Evolutionary conservation across 2,329 filamentous ascomycete species (phyloP).

Genomic region (Fusarium goolgardi): DNA sequence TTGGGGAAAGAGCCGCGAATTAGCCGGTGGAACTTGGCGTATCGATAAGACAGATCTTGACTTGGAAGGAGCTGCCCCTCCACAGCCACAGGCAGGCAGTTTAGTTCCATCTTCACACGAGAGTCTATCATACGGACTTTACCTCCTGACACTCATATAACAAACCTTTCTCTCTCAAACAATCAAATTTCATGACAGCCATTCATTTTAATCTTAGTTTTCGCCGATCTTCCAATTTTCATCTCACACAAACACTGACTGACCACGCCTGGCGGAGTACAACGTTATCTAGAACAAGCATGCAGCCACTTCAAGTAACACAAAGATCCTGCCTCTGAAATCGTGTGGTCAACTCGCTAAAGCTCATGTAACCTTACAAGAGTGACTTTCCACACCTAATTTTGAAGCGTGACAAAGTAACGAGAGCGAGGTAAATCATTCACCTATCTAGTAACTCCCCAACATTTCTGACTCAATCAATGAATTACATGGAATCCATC

Average conservation of each 20-base stretch:
- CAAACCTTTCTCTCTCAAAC: neutral
- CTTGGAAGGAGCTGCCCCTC: slow-evolving; percentile 24
- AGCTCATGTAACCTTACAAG: slow-evolving; percentile 14
- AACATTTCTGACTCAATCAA: neutral
- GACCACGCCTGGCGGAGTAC: slow-evolving; percentile 8
- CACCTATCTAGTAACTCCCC: slow-evolving; percentile 14
- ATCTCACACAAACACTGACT: slow-evolving; percentile 3
- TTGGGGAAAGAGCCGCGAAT: slow-evolving; percentile 27
- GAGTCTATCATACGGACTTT: neutral
- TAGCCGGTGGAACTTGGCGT: slow-evolving; percentile 23
- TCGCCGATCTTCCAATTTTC: neutral
- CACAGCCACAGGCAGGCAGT: slow-evolving; percentile 9
- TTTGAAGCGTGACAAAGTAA: slow-evolving; percentile 5
- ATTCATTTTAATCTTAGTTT: neutral
- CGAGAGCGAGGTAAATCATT: slow-evolving; percentile 6
- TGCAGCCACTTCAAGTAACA: slow-evolving; percentile 11
- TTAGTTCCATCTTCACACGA: neutral
- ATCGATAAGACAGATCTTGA: slow-evolving; percentile 15
- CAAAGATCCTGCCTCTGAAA: slow-evolving; percentile 15
- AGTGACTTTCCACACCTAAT: slow-evolving; percentile 1
- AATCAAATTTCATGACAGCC: neutral
- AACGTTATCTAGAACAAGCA: neutral
- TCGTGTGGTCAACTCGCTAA: slow-evolving; percentile 17
- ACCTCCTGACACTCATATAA: neutral
- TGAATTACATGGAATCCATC: neutral